Evolutionary conservation across 306 rosid species (phyloP).

Genomic region (Acmispon strigosus): DNA sequence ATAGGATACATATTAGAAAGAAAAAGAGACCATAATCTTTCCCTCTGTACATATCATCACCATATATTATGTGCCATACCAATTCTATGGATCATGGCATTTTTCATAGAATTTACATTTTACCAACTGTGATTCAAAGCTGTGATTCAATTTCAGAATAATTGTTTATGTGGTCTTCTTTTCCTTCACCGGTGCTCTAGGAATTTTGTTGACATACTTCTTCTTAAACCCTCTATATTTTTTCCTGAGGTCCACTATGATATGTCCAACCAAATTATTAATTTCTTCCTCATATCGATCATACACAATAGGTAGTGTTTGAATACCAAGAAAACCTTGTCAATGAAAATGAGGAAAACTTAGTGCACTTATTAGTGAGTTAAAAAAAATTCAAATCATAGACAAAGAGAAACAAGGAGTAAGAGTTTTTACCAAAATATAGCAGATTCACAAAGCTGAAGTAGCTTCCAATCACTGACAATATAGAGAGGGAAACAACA

Average conservation of each 20-base stretch:
- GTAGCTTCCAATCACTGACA: slow-evolving; percentile 61
- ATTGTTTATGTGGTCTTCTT: slow-evolving; percentile 44
- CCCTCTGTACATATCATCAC: neutral
- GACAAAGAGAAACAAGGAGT: neutral
- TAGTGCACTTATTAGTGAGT: neutral
- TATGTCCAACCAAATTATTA: slow-evolving; percentile 34
- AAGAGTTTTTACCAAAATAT: slow-evolving; percentile 48
- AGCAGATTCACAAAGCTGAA: slow-evolving; percentile 56
- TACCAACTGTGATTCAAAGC: neutral
- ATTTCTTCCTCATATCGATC: slow-evolving; percentile 56
- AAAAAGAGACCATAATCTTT: no score
- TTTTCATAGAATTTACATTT: neutral
- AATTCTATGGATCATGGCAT: no score
- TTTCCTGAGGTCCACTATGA: slow-evolving; percentile 32
- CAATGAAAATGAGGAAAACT: neutral
- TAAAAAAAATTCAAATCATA: neutral
- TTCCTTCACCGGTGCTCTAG: slow-evolving; percentile 62
- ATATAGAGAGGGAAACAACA: slow-evolving; percentile 39
- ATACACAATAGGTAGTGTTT: slow-evolving; percentile 53
- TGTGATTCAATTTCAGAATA: neutral
- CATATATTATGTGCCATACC: neutral
- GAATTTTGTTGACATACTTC: slow-evolving; percentile 59
- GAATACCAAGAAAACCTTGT: slow-evolving; percentile 51
- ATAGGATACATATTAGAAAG: no score
- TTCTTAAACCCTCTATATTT: slow-evolving; percentile 40